A percentile compares a stretch with the other conserved stretches of the same genome.
Evolutionary conservation across 305 asterid species (phyloP).

Genomic region (Plantago lanceolata): DNA sequence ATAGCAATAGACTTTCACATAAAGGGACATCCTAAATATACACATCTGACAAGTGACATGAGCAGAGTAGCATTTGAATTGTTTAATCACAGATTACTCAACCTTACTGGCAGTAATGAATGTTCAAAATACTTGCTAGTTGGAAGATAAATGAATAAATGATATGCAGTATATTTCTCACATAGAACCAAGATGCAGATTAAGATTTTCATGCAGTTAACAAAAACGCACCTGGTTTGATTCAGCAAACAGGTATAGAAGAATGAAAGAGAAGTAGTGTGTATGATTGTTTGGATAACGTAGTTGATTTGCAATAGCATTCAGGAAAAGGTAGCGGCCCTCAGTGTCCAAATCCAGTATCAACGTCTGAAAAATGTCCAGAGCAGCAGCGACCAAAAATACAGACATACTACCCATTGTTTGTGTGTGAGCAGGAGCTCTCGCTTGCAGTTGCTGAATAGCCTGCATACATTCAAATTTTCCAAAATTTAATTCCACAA

Average conservation of each 20-base stretch:
- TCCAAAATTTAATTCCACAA: slow-evolving; percentile 12
- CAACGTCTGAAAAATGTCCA: slow-evolving; percentile 82
- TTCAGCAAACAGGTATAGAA: slow-evolving; percentile 82
- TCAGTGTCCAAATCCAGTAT: slow-evolving; percentile 82
- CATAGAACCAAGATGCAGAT: not conserved
- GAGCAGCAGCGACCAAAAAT: slow-evolving; percentile 74
- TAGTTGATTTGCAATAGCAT: slow-evolving; percentile 89
- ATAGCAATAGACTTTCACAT: not conserved
- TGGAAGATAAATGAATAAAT: too few relatives aligned
- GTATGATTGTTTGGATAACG: slow-evolving; percentile 99
- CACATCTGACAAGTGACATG: not conserved
- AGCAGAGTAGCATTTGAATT: not conserved
- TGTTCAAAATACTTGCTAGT: not conserved
- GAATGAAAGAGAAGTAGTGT: slow-evolving; percentile 84
- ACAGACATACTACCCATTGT: slow-evolving; percentile 61
- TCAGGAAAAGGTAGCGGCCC: slow-evolving; percentile 93
- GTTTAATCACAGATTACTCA: not conserved
- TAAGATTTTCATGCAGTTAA: too few relatives aligned
- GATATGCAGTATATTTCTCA: too few relatives aligned
- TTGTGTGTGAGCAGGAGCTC: slow-evolving; percentile 63
- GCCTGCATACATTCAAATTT: slow-evolving; percentile 49
- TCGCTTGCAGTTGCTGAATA: slow-evolving; percentile 81
- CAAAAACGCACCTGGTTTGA: slow-evolving; percentile 59
- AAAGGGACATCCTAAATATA: not conserved
- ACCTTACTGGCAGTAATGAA: not conserved